These are phyloP conservation scores for Eucalyptus pumila DNA, from an alignment of 345 rosid genomes.

Conservation along the genomic window DNA sequence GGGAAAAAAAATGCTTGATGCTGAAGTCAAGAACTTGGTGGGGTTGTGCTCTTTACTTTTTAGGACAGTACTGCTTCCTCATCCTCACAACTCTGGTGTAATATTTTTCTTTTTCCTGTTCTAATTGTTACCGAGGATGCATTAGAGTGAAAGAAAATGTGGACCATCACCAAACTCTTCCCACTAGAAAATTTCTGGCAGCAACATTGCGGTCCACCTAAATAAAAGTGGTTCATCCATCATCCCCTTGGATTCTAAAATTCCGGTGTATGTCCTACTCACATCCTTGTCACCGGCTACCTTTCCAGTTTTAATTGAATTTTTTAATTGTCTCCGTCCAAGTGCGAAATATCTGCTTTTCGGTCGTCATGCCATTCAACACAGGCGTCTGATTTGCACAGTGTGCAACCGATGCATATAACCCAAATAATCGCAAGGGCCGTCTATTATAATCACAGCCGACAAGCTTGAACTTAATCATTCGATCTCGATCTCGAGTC, in stretches of 20 bases:
- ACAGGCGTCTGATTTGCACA: neutral
- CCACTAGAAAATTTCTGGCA: neutral
- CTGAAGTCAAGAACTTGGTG: neutral
- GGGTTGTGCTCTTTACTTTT: neutral
- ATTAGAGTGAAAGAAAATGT: neutral
- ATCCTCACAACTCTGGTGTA: neutral
- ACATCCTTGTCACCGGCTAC: neutral
- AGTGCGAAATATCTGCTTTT: neutral
- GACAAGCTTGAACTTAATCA: neutral
- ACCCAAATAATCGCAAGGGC: neutral
- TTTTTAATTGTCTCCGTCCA: neutral
- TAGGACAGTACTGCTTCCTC: neutral
- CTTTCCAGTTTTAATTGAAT: neutral
- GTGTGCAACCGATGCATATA: neutral
- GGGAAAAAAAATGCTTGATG: neutral
- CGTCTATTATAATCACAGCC: neutral
- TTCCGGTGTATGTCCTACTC: neutral
- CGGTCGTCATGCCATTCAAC: neutral
- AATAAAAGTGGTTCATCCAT: neutral
- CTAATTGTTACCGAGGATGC: neutral
- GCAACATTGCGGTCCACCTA: neutral
- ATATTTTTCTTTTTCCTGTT: neutral
- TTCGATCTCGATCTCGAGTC: neutral
- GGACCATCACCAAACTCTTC: neutral
- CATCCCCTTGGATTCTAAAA: neutral